Evolutionary conservation across 2,329 filamentous ascomycete species (phyloP), one percentile per base, ranked within the genome.

Genomic region (Neonectria sp.): DNA sequence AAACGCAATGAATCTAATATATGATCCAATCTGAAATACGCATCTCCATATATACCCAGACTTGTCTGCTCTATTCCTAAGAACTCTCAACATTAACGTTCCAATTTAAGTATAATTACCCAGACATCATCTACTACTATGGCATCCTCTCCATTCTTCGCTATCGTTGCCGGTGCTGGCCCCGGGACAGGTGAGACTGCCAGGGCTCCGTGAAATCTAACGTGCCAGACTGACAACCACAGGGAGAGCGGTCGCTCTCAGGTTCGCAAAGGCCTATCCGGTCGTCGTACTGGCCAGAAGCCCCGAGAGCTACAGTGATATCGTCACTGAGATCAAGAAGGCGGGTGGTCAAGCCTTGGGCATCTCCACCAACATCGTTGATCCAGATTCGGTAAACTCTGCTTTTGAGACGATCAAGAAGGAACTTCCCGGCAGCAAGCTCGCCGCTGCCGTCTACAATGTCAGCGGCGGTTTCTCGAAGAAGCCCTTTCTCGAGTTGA

Each of bases 271-370:
- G 68, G 76, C 86, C 9, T 96, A 95, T 76, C 89, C 92, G 0
- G 91, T 95, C 1, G 91, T 93, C 2, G 84, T 95, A 1, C 87
- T 95, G n/a, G 90, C 93, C 13, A 91, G 93, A 56, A 89, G 84
- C 17, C 85, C 90, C 0, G 86, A 89, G 48, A 93, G 86, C 79
- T 94, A 90, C 80, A 84, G 89, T 63, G 81, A 85, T n/a, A 85
- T 94, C 3, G 90, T 93, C 7, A 78, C 86, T 3, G 92, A 94
- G 72, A 94, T 96, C 81, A 90, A 90, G 63, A 78, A 82, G 6
- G 79, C 82, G 0, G 93, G 93, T 12, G 93, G 93, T 2, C 86
- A 88, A 55, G 93, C 93, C 2, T 81, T 94, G 13, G 92, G 93
- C 15, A 88, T 95, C 73, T 86, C 87, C 6, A 87, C 92, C 29